phyloP scores from a whole-genome alignment of 148 eudicot species.

The Vaccinium vitisidaea region DNA sequence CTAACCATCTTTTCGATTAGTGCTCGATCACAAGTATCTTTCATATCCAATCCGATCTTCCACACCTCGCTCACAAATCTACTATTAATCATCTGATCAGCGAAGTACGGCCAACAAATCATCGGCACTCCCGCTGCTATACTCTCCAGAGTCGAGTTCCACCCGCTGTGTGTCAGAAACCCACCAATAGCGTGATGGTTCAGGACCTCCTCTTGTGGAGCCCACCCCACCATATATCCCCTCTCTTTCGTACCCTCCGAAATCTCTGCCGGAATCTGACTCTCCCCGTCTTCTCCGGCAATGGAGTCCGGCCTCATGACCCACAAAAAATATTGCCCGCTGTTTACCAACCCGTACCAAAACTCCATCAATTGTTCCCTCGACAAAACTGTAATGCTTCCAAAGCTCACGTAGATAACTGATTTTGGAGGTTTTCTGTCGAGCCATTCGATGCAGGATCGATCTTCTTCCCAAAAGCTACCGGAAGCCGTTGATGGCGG shows the following conservation, averaged over 20 bases:
- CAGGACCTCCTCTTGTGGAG: constrained; percentile 15
- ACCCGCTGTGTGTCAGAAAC: background rate
- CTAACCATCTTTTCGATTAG: constrained; percentile 20
- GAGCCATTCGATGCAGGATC: constrained; percentile 19
- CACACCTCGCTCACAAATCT: constrained; percentile 30
- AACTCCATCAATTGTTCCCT: constrained; percentile 18
- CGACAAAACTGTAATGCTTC: constrained; percentile 4
- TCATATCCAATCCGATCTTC: constrained; percentile 33
- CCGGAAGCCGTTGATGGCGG: background rate
- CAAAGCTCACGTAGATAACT: constrained; percentile 11
- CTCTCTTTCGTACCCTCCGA: constrained; percentile 13
- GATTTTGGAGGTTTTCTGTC: constrained; percentile 3
- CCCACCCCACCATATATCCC: constrained; percentile 23
- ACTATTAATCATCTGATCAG: constrained; percentile 21
- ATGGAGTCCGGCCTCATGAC: constrained; percentile 13
- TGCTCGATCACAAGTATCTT: constrained; percentile 26
- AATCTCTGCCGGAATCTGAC: constrained; percentile 17
- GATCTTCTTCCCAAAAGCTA: constrained; percentile 18
- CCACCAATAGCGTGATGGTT: background rate
- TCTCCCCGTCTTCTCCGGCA: background rate
- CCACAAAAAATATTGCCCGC: constrained; percentile 17
- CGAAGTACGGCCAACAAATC: constrained; percentile 27
- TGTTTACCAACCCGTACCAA: constrained; percentile 21
- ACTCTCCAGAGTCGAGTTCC: background rate
- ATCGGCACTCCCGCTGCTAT: constrained; percentile 17